These are phyloP conservation scores for Lactifluus echinatus DNA, from an alignment of 768 basidiomycete species.

Conservation along the genomic window DNA sequence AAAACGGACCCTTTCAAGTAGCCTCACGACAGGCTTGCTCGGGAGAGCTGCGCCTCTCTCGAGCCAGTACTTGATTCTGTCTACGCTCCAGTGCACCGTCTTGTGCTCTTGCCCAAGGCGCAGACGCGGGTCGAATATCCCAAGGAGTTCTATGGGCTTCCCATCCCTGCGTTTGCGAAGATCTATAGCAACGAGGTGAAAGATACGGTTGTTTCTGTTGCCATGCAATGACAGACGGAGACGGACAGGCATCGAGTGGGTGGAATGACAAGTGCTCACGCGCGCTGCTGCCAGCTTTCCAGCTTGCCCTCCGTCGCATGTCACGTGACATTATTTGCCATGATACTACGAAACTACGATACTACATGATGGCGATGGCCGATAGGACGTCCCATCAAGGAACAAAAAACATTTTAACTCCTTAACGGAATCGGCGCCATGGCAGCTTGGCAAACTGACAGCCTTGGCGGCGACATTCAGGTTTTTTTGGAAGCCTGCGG, in stretches of 20 bases:
- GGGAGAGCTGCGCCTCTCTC: slow-evolving; percentile 70
- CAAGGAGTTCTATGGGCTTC: slow-evolving; percentile 80
- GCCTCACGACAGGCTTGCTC: slow-evolving; percentile 61
- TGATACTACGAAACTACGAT: too few relatives aligned
- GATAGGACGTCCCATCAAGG: too few relatives aligned
- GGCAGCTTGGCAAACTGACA: background rate
- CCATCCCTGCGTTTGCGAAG: slow-evolving; percentile 66
- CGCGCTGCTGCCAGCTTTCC: too few relatives aligned
- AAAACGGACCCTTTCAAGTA: slow-evolving; percentile 68
- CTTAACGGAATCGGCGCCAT: too few relatives aligned
- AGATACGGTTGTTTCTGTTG: slow-evolving; percentile 60
- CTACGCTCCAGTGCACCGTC: slow-evolving; percentile 82
- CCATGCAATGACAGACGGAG: slow-evolving; percentile 83
- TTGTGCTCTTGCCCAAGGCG: slow-evolving; percentile 47
- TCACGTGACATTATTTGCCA: too few relatives aligned
- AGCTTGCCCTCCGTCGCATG: too few relatives aligned
- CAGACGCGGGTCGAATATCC: slow-evolving; percentile 70
- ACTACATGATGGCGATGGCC: too few relatives aligned
- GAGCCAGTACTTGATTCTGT: slow-evolving; percentile 87
- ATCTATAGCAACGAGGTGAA: slow-evolving; percentile 81
- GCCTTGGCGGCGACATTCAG: background rate
- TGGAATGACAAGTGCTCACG: too few relatives aligned
- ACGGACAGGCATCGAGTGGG: slow-evolving; percentile 74
- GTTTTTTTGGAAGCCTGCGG: too few relatives aligned
- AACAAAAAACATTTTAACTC: too few relatives aligned